These are phyloP conservation scores for Suhomyces coccinellae DNA, from an alignment of 1,139 yeast genomes.

Conservation along the genomic window DNA sequence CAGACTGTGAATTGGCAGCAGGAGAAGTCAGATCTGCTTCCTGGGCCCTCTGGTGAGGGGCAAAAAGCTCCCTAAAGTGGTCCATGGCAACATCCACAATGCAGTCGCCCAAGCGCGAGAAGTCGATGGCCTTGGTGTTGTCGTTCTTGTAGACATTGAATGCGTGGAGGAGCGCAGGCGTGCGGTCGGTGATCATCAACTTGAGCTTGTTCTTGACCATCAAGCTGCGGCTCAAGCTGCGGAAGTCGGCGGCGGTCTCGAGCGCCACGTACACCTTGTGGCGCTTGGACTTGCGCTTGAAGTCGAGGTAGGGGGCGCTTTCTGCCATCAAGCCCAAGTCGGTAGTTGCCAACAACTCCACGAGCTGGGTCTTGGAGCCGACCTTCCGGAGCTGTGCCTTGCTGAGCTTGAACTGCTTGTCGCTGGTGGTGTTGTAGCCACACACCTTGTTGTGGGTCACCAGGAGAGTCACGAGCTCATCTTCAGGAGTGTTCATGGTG, in stretches of 20 bases:
- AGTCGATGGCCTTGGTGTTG: conserved; percentile 19
- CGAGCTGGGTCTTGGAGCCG: conserved; percentile 15
- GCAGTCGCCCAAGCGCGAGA: conserved; percentile 26
- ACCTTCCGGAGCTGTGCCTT: conserved; percentile 9
- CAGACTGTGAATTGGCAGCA: background rate
- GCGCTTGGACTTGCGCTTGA: conserved; percentile 44
- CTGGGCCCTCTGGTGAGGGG: conserved; percentile 1
- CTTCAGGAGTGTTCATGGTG: conserved; percentile 2
- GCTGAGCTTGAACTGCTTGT: conserved; percentile 6
- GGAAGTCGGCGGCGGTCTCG: conserved; percentile 43
- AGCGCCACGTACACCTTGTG: conserved; percentile 42
- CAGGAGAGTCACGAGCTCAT: conserved; percentile 6
- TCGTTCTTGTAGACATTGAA: conserved; percentile 11
- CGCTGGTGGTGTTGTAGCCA: background rate
- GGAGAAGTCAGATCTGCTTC: no score
- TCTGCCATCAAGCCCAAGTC: conserved; percentile 10
- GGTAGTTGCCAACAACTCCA: conserved; percentile 13
- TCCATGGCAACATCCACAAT: conserved; percentile 27
- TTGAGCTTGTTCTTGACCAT: conserved; percentile 43
- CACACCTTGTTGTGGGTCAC: conserved; percentile 15
- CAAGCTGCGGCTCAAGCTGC: conserved; percentile 46
- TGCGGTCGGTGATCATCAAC: conserved; percentile 28
- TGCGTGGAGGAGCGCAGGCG: conserved; percentile 2
- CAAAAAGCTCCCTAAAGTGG: conserved; percentile 23
- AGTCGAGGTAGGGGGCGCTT: conserved; percentile 12